Conservation (phyloP, 768 basidiomycete species). For the Cubamyces sp. region DNA sequence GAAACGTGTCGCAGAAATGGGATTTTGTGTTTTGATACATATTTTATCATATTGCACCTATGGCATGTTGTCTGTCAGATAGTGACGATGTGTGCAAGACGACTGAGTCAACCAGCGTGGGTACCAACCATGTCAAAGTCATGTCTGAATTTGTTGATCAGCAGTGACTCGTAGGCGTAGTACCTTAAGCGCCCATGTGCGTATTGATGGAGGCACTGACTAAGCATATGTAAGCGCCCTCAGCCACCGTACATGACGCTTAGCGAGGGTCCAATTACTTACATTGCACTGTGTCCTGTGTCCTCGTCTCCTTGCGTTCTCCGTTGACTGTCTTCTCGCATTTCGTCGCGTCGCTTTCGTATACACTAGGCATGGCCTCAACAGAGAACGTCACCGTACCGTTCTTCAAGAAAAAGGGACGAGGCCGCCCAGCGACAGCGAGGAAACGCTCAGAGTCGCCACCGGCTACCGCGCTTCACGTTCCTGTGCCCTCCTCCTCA, state of each 20-base stretch:
- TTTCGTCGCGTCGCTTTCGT: too few relatives aligned
- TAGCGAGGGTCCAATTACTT: too few relatives aligned
- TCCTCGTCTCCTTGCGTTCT: neutral
- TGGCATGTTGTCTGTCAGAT: too few relatives aligned
- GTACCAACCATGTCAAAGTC: conserved; percentile 3
- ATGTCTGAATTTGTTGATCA: too few relatives aligned
- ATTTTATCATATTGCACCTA: too few relatives aligned
- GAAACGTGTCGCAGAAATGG: too few relatives aligned
- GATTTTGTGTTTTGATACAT: too few relatives aligned
- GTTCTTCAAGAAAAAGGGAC: conserved; percentile 90
- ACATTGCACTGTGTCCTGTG: neutral
- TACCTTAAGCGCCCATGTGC: neutral
- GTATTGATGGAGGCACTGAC: conserved; percentile 16
- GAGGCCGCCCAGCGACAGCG: conserved; percentile 72
- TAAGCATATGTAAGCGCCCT: conserved; percentile 4
- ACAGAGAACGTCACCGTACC: conserved; percentile 58
- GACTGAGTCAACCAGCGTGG: neutral
- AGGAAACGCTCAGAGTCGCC: conserved; percentile 80
- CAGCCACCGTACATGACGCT: conserved; percentile 2
- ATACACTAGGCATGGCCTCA: conserved; percentile 12
- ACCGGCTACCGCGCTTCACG: conserved; percentile 35
- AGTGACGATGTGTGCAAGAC: too few relatives aligned
- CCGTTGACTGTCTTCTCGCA: neutral
- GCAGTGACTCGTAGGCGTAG: neutral
- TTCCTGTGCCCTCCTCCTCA: conserved; percentile 40